A percentile compares a stretch with the other conserved stretches of the same genome.
phyloP scores from a whole-genome alignment of 148 eudicot genomes.

The Beta vulgaris region DNA sequence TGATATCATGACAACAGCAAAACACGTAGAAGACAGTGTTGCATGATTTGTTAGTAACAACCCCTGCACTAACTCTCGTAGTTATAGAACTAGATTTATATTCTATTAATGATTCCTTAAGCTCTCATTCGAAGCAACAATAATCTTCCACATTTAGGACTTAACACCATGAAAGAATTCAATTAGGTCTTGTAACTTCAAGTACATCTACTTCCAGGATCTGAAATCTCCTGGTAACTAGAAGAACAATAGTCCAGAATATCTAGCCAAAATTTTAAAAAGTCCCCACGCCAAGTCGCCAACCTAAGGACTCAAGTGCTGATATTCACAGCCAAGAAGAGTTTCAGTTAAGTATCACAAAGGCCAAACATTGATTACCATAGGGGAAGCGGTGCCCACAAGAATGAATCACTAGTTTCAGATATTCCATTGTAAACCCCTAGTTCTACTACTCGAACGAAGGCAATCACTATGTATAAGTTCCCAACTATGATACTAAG shows the following conservation, averaged over 20 bases:
- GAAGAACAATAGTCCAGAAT: background rate
- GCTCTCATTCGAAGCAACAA: background rate
- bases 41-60: background rate
- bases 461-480: background rate
- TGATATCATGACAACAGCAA: background rate
- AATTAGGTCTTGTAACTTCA: background rate
- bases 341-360: background rate
- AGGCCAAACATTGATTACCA: background rate
- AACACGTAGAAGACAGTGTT: background rate
- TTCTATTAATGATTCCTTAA: background rate
- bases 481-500: background rate
- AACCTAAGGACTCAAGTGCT: background rate
- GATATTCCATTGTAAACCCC: background rate
- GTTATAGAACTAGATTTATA: background rate
- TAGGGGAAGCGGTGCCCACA: slow-evolving; percentile 2
- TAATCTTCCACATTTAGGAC: background rate
- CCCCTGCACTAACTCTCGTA: background rate
- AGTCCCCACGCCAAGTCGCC: background rate
- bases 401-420: background rate
- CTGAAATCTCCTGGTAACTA: background rate
- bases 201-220: background rate
- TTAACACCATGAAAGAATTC: background rate
- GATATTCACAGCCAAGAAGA: background rate
- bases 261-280: background rate
- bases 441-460: background rate